These are phyloP conservation scores for Candida anglica DNA, from an alignment of 805 yeast species.

Conservation along the genomic window DNA sequence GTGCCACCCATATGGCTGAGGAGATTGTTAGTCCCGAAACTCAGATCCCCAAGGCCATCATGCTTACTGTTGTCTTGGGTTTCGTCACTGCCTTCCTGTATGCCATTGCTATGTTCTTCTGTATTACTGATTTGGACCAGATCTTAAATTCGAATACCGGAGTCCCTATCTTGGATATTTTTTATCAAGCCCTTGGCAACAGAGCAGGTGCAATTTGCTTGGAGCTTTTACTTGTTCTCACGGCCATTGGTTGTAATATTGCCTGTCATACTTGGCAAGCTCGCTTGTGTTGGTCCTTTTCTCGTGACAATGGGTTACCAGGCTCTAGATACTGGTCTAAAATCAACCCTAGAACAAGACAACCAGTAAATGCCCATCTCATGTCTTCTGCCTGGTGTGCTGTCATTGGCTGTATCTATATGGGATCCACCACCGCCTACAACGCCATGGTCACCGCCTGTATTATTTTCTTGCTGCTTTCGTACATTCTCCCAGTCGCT, in stretches of 20 bases:
- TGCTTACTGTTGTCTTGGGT: conserved; percentile 63
- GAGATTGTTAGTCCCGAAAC: conserved; percentile 56
- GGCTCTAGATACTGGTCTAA: conserved; percentile 48
- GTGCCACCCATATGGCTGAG: conserved; percentile 71
- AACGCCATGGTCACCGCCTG: conserved; percentile 62
- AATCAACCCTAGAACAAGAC: conserved; percentile 43
- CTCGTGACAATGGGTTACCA: conserved; percentile 62
- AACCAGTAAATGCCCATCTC: conserved; percentile 61
- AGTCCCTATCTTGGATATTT: conserved; percentile 61
- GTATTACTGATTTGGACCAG: conserved; percentile 48
- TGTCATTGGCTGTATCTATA: conserved; percentile 55
- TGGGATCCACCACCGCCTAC: conserved; percentile 66
- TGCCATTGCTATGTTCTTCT: conserved; percentile 55
- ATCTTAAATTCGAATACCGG: conserved; percentile 51
- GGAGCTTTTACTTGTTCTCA: conserved; percentile 44
- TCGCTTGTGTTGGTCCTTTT: conserved; percentile 63
- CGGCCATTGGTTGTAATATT: conserved; percentile 57
- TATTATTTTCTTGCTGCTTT: conserved; percentile 52
- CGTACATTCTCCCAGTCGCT: conserved; percentile 53
- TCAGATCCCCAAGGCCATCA: conserved; percentile 57
- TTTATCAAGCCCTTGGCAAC: conserved; percentile 50
- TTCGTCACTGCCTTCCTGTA: conserved; percentile 55
- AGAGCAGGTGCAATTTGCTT: conserved; percentile 54
- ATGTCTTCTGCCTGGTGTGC: conserved; percentile 52
- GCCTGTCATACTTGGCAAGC: conserved; percentile 68